Base-by-base conservation (phyloP, 2,329 filamentous ascomycete species). In the Diaporthe destruens region DNA sequence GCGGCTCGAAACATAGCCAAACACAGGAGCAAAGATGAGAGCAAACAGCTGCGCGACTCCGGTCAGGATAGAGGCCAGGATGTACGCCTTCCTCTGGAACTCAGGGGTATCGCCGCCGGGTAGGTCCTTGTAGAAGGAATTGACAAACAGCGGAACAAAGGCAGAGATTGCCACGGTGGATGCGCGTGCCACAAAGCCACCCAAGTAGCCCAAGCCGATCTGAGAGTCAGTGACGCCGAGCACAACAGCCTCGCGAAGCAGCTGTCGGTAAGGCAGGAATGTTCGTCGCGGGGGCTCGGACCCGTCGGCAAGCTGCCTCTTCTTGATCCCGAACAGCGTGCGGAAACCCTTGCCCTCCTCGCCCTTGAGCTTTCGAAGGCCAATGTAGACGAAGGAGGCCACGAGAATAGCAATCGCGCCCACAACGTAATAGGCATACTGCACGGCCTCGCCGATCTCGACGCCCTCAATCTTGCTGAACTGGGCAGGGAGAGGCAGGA, bases 131-230 rank as follows among this genome's bases (percentile, higher is more conserved):
- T 86, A 85, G 75, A 96, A 93, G 81, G 94, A 98, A 80, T 98
- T 98, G 77, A 98, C 91, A 79, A 93, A 97, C 2, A 99, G 88
- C 0, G 96, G 96, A 69, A 99, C 93, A 83, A 98, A 99, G 7
- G 98, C 89, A 0, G 94, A 97, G 76, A 99, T 97, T 68, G 94
- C 96, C 6, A 99, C 96, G 0, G 95, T 98, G 0, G 95, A 98
- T 9, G 96, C 95, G 71, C 96, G 91, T 12, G 95, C 96, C 2
- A 99, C 96, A 78, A 98, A 98, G 1, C 96, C 96, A 75, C 96
- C 96, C 0, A 98, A 85, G 79, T 98, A 99, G 36, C 93, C 96
- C 0, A 98, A 87, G 23, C 91, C 92, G 74, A 99, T 97, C 76
- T 93, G 89, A 12, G 90, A 87, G 79, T 97, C 93, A 11, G 86